Evolutionary conservation across 768 basidiomycete genomes (phyloP).

Genomic region (Phanerochaete carnosa): DNA sequence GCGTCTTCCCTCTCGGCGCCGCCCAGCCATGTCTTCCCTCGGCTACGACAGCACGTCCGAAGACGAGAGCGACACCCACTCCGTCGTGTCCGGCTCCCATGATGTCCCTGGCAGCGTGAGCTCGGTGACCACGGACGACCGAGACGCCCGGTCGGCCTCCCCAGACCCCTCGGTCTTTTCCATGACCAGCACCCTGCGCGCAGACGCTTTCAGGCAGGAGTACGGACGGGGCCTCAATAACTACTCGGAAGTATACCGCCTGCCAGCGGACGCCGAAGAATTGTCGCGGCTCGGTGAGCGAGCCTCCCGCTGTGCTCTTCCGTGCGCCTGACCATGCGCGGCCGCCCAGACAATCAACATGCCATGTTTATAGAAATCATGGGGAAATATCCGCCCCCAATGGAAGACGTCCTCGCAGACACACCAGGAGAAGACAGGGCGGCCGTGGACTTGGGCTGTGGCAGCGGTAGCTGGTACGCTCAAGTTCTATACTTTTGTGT

Average conservation of each 20-base stretch:
- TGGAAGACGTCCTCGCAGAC: constrained; percentile 57
- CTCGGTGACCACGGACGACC: constrained; percentile 56
- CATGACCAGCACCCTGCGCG: constrained; percentile 59
- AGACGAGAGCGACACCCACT: constrained; percentile 42
- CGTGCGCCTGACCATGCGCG: not conserved
- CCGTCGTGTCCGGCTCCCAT: constrained; percentile 34
- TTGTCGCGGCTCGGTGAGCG: constrained; percentile 61
- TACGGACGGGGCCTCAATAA: constrained; percentile 71
- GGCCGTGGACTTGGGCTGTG: constrained; percentile 74
- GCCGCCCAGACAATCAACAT: constrained; percentile 60
- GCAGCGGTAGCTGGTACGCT: constrained; percentile 70
- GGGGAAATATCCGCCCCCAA: constrained; percentile 62
- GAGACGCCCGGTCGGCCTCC: constrained; percentile 60
- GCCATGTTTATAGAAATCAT: constrained; percentile 58
- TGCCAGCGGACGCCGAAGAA: constrained; percentile 80
- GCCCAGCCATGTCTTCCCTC: not conserved
- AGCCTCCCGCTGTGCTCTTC: not conserved
- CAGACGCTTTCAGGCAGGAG: constrained; percentile 57
- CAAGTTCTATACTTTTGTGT: not conserved
- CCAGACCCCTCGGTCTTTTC: constrained; percentile 70
- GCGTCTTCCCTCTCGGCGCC: not conserved
- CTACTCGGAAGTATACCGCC: constrained; percentile 73
- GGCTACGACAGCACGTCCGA: constrained; percentile 27
- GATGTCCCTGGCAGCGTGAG: constrained; percentile 37
- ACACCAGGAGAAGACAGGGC: constrained; percentile 56